Evolutionary conservation across 2,329 filamentous ascomycete species (phyloP).

Genomic region (Microdochium nivale): DNA sequence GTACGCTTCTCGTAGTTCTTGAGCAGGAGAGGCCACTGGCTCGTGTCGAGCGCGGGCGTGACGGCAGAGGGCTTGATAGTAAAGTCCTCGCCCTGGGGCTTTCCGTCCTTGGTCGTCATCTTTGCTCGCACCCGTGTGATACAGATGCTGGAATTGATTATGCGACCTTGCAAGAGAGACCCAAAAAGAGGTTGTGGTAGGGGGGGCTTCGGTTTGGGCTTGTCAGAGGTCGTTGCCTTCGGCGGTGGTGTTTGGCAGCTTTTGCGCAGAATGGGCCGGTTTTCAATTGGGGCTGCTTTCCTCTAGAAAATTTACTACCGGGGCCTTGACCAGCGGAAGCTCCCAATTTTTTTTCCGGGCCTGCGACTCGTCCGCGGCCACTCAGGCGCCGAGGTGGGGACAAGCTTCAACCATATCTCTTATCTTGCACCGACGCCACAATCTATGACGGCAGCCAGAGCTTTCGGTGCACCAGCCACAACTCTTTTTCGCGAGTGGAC

Average conservation of each 20-base stretch:
- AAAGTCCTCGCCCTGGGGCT: slow-evolving; percentile 58
- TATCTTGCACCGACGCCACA: neutral
- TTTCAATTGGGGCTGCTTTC: neutral
- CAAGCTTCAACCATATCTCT: slow-evolving; percentile 2
- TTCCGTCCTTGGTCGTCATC: slow-evolving; percentile 41
- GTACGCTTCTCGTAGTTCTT: slow-evolving; percentile 92
- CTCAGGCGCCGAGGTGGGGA: neutral
- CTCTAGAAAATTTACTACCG: neutral
- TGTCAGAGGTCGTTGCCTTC: neutral
- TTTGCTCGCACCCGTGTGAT: neutral
- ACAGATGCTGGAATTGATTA: slow-evolving; percentile 16
- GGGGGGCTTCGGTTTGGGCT: neutral
- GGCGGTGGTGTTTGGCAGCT: neutral
- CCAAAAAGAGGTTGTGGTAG: neutral
- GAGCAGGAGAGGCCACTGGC: slow-evolving; percentile 84
- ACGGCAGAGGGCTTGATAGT: slow-evolving; percentile 87
- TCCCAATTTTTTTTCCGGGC: neutral
- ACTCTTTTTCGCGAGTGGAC: neutral
- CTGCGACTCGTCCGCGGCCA: neutral
- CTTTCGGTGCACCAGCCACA: neutral
- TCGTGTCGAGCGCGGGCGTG: slow-evolving; percentile 73
- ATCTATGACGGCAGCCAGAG: neutral
- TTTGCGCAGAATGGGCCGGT: neutral
- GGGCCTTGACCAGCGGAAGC: neutral
- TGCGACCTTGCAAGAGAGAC: neutral